phyloP scores from a whole-genome alignment of 2,329 filamentous ascomycete genomes.

The Penicillium olsonii region DNA sequence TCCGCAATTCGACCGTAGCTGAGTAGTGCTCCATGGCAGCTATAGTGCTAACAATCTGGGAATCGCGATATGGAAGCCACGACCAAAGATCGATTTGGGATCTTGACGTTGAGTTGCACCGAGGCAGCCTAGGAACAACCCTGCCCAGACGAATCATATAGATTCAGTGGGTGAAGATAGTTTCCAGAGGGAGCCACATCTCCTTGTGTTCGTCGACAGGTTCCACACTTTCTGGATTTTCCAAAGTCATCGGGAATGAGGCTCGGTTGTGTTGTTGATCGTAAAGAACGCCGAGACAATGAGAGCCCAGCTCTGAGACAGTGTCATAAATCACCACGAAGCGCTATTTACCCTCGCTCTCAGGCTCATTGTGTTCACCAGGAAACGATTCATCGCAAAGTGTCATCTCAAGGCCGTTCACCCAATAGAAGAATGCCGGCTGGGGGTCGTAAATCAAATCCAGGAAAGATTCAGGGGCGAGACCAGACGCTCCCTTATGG shows the following conservation, averaged over 20 bases:
- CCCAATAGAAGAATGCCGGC: conserved; percentile 18
- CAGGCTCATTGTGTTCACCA: conserved; percentile 9
- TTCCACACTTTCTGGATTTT: conserved; percentile 10
- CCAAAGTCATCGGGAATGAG: not conserved
- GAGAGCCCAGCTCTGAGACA: conserved; percentile 8
- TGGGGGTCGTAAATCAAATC: conserved; percentile 12
- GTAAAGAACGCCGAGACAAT: conserved; percentile 10
- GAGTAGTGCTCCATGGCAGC: conserved; percentile 14
- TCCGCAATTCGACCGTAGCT: conserved; percentile 2
- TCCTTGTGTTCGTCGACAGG: conserved; percentile 18
- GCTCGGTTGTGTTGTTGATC: conserved; percentile 1
- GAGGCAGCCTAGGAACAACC: not conserved
- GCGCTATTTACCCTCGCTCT: conserved; percentile 4
- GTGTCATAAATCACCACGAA: conserved; percentile 19
- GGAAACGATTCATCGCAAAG: conserved; percentile 8
- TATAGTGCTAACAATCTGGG: conserved; percentile 15
- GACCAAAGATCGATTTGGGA: conserved; percentile 11
- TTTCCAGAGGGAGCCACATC: conserved; percentile 21
- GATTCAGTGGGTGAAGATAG: conserved; percentile 22
- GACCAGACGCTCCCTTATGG: conserved; percentile 11
- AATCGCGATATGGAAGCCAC: conserved; percentile 16
- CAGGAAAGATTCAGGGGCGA: conserved; percentile 16
- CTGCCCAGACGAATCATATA: conserved; percentile 17
- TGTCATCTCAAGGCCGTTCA: conserved; percentile 7
- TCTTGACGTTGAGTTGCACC: not conserved